Conservation (phyloP, 345 rosid species). For the Microthlaspi erraticum region DNA sequence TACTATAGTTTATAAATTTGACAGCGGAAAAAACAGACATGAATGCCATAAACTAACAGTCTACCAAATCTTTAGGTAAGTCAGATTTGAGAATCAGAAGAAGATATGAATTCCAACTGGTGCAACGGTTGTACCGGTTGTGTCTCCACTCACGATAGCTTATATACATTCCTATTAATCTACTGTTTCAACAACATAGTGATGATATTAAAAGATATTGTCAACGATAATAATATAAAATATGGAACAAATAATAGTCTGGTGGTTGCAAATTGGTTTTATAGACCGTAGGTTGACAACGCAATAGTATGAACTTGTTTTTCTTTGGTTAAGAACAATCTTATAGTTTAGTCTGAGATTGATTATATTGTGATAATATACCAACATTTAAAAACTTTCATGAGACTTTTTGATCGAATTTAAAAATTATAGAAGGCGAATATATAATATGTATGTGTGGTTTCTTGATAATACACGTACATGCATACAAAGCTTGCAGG, state of each 20-base stretch:
- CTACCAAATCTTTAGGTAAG: slow-evolving; percentile 35
- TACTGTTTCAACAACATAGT: not conserved
- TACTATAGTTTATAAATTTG: slow-evolving; percentile 9
- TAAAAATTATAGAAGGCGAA: not conserved
- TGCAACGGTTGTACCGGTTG: slow-evolving; percentile 36
- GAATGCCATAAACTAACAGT: slow-evolving; percentile 41
- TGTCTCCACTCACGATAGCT: not conserved
- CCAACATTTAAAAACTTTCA: not conserved
- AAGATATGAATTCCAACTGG: slow-evolving; percentile 34
- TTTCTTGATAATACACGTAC: slow-evolving; percentile 20
- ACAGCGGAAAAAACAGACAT: slow-evolving; percentile 36
- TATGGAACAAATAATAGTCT: not conserved
- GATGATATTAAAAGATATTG: not conserved
- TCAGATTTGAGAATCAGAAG: slow-evolving; percentile 22
- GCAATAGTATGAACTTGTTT: not conserved
- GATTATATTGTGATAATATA: not conserved
- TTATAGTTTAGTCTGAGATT: not conserved
- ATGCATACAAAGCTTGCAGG: slow-evolving; percentile 11
- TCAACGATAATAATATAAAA: not conserved
- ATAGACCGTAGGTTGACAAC: slow-evolving; percentile 19
- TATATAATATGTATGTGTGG: not conserved
- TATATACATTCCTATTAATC: not conserved
- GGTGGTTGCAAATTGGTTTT: slow-evolving; percentile 6
- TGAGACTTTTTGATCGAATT: slow-evolving; percentile 2
- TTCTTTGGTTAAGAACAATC: no score